phyloP scores from a whole-genome alignment of 768 basidiomycete genomes.

The Lactifluus volemus region DNA sequence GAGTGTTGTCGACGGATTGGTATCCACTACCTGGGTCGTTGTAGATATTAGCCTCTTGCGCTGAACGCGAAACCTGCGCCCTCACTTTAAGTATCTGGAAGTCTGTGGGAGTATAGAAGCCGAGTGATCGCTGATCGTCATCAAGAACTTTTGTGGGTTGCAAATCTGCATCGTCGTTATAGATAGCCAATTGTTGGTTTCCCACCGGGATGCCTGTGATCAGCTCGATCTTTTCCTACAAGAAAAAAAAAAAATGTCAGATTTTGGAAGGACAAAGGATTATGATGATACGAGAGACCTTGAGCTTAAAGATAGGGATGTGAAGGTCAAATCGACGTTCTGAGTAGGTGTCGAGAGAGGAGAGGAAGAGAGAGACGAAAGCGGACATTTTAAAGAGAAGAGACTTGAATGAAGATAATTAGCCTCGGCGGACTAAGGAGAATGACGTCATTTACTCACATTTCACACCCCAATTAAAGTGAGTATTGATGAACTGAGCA shows the following conservation, averaged over 20 bases:
- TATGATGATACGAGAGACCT: constrained; percentile 39
- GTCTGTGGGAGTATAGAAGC: constrained; percentile 64
- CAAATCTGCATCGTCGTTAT: constrained; percentile 46
- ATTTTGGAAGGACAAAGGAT: neutral
- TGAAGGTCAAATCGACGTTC: constrained; percentile 79
- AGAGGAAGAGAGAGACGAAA: constrained; percentile 62
- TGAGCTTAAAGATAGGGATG: constrained; percentile 68
- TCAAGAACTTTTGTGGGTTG: constrained; percentile 45
- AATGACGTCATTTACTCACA: constrained; percentile 4
- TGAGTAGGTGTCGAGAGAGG: constrained; percentile 83
- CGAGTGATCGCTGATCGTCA: constrained; percentile 61
- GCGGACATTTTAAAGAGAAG: constrained; percentile 28
- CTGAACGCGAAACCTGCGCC: neutral
- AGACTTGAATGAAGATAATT: no score
- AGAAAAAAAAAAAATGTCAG: neutral
- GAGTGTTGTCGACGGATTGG: constrained; percentile 63
- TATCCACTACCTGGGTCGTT: constrained; percentile 52
- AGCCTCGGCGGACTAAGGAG: neutral
- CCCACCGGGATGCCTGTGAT: constrained; percentile 82
- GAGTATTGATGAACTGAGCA: no score
- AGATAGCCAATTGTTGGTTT: constrained; percentile 62
- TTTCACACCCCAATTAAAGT: no score
- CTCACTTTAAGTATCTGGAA: constrained; percentile 77
- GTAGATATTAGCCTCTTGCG: neutral
- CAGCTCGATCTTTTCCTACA: constrained; percentile 59